Conservation (phyloP, 306 rosid species). For the Malus fusca region DNA sequence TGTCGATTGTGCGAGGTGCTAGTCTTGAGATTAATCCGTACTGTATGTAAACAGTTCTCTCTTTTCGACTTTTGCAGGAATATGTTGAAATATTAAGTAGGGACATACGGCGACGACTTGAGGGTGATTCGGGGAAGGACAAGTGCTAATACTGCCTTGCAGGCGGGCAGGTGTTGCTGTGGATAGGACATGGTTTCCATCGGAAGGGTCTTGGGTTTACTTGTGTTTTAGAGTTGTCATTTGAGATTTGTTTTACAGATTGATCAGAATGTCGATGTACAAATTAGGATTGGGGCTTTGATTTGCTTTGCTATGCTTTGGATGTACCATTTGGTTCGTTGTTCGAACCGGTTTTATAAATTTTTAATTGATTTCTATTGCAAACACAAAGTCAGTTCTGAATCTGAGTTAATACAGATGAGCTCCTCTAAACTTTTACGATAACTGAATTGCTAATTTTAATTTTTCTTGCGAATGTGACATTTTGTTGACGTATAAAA, state of each 20-base stretch:
- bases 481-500: background rate
- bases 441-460: background rate
- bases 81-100: slow-evolving; percentile 52
- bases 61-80: slow-evolving; percentile 46
- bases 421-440: too few relatives aligned
- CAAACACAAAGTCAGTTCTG: background rate
- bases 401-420: background rate
- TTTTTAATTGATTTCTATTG: background rate
- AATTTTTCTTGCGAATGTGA: background rate
- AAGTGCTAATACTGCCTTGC: slow-evolving; percentile 13
- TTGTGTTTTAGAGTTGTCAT: background rate
- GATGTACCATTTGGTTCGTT: background rate
- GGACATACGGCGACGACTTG: slow-evolving; percentile 39
- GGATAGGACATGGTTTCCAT: background rate
- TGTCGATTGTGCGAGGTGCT: background rate
- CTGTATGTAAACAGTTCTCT: background rate
- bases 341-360: background rate
- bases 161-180: background rate
- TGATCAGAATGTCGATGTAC: background rate
- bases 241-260: background rate
- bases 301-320: background rate
- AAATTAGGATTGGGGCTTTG: slow-evolving; percentile 11
- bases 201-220: background rate
- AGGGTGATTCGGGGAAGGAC: slow-evolving; percentile 34
- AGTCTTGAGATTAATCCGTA: background rate